Percentiles rank a stretch among this genome's conserved stretches.
Conservation (phyloP, 2,329 filamentous ascomycete genomes). For the Fusarium luffae region DNA sequence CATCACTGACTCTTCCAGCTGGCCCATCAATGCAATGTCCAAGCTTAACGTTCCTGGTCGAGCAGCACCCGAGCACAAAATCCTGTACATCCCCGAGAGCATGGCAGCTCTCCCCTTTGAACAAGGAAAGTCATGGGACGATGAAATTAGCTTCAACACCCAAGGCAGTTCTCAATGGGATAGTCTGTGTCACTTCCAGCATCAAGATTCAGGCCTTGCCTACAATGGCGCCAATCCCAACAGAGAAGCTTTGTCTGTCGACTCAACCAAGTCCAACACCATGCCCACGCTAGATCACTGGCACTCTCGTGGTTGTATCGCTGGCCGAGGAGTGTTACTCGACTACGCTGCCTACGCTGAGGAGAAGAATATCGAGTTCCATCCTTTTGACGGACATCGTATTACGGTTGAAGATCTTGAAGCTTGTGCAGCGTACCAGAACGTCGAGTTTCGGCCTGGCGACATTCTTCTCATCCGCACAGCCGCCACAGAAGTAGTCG, state of each 20-base stretch:
- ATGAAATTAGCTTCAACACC: slow-evolving; percentile 66
- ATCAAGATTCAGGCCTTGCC: slow-evolving; percentile 55
- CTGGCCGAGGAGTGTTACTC: slow-evolving; percentile 63
- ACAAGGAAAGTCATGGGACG: slow-evolving; percentile 52
- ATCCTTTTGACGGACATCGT: slow-evolving; percentile 63
- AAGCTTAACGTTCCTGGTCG: slow-evolving; percentile 46
- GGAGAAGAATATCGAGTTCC: slow-evolving; percentile 60
- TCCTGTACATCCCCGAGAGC: slow-evolving; percentile 48
- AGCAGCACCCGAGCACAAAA: slow-evolving; percentile 48
- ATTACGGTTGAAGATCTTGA: slow-evolving; percentile 67
- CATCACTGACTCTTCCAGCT: slow-evolving; percentile 6
- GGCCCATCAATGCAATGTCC: slow-evolving; percentile 35
- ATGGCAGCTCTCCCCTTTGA: slow-evolving; percentile 27
- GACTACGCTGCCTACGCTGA: slow-evolving; percentile 64
- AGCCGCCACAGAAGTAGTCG: slow-evolving; percentile 69
- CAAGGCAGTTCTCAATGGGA: slow-evolving; percentile 69
- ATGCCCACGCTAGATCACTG: slow-evolving; percentile 61
- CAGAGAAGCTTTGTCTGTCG: slow-evolving; percentile 45
- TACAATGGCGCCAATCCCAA: slow-evolving; percentile 62
- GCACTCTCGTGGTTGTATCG: slow-evolving; percentile 52
- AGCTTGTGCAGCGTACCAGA: slow-evolving; percentile 67
- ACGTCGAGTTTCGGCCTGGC: slow-evolving; percentile 71
- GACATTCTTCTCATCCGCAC: slow-evolving; percentile 75
- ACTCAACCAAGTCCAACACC: slow-evolving; percentile 20
- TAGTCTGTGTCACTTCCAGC: slow-evolving; percentile 58